A percentile compares a stretch with the other conserved stretches of the same genome.
Conservation (phyloP, 1,284 basidiomycete genomes). For the Singerocomus rubriflavus region DNA sequence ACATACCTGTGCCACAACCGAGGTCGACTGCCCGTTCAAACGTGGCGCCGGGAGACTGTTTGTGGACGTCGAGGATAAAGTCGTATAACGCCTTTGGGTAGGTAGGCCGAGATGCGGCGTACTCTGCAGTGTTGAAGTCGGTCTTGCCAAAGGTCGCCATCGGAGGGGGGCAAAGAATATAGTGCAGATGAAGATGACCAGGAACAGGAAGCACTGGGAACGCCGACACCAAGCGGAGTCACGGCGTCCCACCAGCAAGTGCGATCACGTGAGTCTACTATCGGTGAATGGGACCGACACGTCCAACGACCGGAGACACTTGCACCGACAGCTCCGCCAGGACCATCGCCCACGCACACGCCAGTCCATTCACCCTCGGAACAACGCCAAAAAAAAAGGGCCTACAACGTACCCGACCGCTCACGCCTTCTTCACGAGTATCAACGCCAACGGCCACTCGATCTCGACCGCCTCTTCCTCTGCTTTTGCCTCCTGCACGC, state of each 20-base stretch:
- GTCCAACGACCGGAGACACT: too few relatives aligned
- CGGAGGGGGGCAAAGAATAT: too few relatives aligned
- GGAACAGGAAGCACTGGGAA: too few relatives aligned
- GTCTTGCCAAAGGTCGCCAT: slow-evolving; percentile 15
- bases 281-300: too few relatives aligned
- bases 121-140: slow-evolving; percentile 49
- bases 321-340: too few relatives aligned
- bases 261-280: too few relatives aligned
- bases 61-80: slow-evolving; percentile 56
- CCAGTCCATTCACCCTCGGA: too few relatives aligned
- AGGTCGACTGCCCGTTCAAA: slow-evolving; percentile 66
- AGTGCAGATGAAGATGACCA: too few relatives aligned
- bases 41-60: slow-evolving; percentile 32
- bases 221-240: too few relatives aligned
- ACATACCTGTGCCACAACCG: slow-evolving; percentile 69
- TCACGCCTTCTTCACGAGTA: slow-evolving; percentile 48
- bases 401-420: background rate
- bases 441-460: slow-evolving; percentile 73
- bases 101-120: slow-evolving; percentile 60
- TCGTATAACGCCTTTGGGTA: slow-evolving; percentile 65
- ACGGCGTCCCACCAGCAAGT: too few relatives aligned
- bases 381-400: too few relatives aligned
- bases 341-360: too few relatives aligned
- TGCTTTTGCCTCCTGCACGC: slow-evolving; percentile 37
- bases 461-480: slow-evolving; percentile 54